These are phyloP conservation scores for Theobroma cacao DNA, from an alignment of 345 rosid species.

Conservation along the genomic window DNA sequence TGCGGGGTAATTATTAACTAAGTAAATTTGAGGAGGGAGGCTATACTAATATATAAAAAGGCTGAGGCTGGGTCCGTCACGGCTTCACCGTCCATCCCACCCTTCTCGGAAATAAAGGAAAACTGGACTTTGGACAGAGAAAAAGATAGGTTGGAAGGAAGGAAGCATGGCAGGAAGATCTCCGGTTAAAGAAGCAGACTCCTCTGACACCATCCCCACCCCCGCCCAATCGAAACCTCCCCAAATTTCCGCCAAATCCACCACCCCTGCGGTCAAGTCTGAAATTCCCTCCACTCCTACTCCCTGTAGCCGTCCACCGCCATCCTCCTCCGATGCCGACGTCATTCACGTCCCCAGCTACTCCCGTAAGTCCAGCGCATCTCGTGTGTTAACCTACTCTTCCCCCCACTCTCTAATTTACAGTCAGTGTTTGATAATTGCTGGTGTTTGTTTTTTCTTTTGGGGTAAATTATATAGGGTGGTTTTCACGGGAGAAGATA, in stretches of 20 bases:
- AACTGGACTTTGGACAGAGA: too few relatives aligned
- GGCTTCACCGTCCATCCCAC: too few relatives aligned
- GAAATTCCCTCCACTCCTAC: conserved; percentile 25
- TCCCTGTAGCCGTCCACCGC: conserved; percentile 18
- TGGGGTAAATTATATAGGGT: not conserved
- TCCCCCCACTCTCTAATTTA: too few relatives aligned
- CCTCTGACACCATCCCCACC: not conserved
- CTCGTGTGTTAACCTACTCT: not conserved
- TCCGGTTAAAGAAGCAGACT: not conserved
- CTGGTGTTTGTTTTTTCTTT: conserved; percentile 1
- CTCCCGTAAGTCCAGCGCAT: conserved; percentile 55
- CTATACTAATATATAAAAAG: too few relatives aligned
- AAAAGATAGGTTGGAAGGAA: too few relatives aligned
- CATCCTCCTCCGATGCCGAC: conserved; percentile 42
- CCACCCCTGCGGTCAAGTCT: conserved; percentile 26
- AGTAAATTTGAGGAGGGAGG: too few relatives aligned
- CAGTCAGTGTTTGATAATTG: conserved; percentile 2
- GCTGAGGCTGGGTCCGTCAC: too few relatives aligned
- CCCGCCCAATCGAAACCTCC: not conserved
- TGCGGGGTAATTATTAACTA: too few relatives aligned
- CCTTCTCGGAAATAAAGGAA: too few relatives aligned
- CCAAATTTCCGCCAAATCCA: conserved; percentile 16
- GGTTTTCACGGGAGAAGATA: conserved; percentile 34
- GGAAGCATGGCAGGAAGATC: conserved; percentile 31
- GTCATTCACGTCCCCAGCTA: conserved; percentile 66